Base-by-base conservation (phyloP, 768 basidiomycete genomes). In the Boletellus ananas region DNA sequence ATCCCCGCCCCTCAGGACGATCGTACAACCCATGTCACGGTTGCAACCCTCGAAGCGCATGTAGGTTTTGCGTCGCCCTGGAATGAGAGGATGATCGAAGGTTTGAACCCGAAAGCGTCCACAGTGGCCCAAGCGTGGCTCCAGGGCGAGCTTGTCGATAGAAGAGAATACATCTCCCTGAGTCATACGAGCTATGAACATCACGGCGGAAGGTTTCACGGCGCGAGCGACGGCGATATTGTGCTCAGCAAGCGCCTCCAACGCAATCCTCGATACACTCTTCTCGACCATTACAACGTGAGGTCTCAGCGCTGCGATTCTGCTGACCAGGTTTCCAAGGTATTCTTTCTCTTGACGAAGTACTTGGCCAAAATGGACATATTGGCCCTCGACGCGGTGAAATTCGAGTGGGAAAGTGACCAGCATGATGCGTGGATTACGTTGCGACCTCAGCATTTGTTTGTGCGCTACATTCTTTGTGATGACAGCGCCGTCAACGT, bases 391-490 rank as follows among this genome's bases (percentile, higher is more conserved):
- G 4, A 91, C 83, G 9, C 94, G 87, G 58, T 91, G 85, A 60
- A 95, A 98, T 65, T 98, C 96, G 49, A 92, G 72, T 0, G 94
- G 94, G 58, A 97, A 95, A 2, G 94, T 94, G 48, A 97, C 85
- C 18, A 97, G 79, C 94, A 98, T 96, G 59, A 99, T 81, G 14
- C 94, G 85, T 2, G 96, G 94, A 61, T 94, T 92, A 41, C 79
- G 76, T 55, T 92, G 80, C 18, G 76, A 74, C 43, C 92, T 78
- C 17, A 87, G 77, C 95, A 99, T 97, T 56, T 84, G 81, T 69
- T 97, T 97, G 69, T 98, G 94, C 2, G 94, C 90, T 9, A 98
- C 86, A 60, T 97, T 97, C 77, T 99, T 98, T 16, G 95, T 94
- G 61, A 97, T 96, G 49, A 98, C 93, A 5, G 88, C 90, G 12